These are phyloP conservation scores for Yarrowia sp. DNA, from an alignment of 805 yeast species.

Conservation along the genomic window DNA sequence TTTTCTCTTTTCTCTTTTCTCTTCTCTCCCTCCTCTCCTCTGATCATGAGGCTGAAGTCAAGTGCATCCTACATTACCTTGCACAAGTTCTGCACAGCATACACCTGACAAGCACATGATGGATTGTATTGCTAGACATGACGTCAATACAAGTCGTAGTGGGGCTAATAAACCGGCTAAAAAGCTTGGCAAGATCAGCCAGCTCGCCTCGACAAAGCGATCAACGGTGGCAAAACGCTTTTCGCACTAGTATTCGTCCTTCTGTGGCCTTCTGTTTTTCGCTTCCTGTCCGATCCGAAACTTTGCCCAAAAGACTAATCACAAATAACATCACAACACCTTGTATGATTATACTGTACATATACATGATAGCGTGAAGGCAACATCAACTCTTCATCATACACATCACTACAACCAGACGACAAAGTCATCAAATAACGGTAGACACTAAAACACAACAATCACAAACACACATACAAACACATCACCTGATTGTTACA, in stretches of 20 bases:
- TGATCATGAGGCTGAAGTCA: too few species aligned
- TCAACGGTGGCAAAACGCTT: background rate
- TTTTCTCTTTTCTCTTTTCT: too few species aligned
- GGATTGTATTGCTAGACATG: background rate
- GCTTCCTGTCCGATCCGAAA: background rate
- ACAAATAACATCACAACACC: background rate
- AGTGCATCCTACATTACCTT: background rate
- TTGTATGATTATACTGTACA: too few species aligned
- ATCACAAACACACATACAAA: background rate
- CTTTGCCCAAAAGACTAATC: background rate
- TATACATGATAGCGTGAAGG: too few species aligned
- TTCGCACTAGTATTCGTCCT: background rate
- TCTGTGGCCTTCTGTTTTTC: background rate
- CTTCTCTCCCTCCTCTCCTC: too few species aligned
- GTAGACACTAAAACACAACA: too few species aligned
- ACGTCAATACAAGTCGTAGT: background rate
- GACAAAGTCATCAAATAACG: too few species aligned
- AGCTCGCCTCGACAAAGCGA: background rate
- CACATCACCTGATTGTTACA: background rate
- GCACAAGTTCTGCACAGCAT: background rate
- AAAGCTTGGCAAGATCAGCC: too few species aligned
- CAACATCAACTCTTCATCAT: too few species aligned
- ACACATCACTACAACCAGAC: background rate
- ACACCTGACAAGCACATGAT: background rate
- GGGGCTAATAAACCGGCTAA: background rate